Evolutionary conservation across 805 yeast species (phyloP).

Genomic region (Cyberlindnera mrakii): DNA sequence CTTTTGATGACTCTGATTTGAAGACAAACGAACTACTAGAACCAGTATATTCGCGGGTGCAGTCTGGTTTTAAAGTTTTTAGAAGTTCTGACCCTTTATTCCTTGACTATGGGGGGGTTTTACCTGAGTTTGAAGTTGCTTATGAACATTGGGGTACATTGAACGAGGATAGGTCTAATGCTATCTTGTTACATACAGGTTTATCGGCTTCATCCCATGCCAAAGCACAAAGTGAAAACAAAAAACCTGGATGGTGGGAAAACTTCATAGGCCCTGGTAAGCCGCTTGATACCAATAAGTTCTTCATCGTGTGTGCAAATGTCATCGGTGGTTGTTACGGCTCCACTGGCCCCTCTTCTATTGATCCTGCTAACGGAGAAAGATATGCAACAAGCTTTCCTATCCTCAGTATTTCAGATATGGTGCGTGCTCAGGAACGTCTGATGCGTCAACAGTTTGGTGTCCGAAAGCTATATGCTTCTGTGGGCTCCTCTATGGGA

Average conservation of each 20-base stretch:
- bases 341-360: slow-evolving; percentile 85
- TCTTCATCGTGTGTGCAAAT: slow-evolving; percentile 82
- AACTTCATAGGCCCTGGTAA: slow-evolving; percentile 79
- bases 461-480: slow-evolving; percentile 61
- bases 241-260: slow-evolving; percentile 93
- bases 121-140: slow-evolving; percentile 76
- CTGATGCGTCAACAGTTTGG: slow-evolving; percentile 58
- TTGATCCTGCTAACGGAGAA: slow-evolving; percentile 59
- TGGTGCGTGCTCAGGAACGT: slow-evolving; percentile 83
- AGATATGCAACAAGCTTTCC: slow-evolving; percentile 87
- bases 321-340: slow-evolving; percentile 95
- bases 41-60: slow-evolving; percentile 71
- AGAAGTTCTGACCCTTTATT: slow-evolving; percentile 52
- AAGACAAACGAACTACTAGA: slow-evolving; percentile 60
- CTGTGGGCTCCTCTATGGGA: slow-evolving; percentile 94
- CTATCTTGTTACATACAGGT: slow-evolving; percentile 82
- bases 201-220: slow-evolving; percentile 93
- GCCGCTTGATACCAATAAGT: slow-evolving; percentile 74
- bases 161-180: slow-evolving; percentile 58
- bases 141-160: slow-evolving; percentile 89
- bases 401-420: slow-evolving; percentile 76
- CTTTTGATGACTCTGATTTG: slow-evolving; percentile 8
- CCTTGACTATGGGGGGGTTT: slow-evolving; percentile 75
- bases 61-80: slow-evolving; percentile 60
- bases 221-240: slow-evolving; percentile 64